Evolutionary conservation across 495 filamentous ascomycete species (phyloP).

Genomic region (Podospora comata): DNA sequence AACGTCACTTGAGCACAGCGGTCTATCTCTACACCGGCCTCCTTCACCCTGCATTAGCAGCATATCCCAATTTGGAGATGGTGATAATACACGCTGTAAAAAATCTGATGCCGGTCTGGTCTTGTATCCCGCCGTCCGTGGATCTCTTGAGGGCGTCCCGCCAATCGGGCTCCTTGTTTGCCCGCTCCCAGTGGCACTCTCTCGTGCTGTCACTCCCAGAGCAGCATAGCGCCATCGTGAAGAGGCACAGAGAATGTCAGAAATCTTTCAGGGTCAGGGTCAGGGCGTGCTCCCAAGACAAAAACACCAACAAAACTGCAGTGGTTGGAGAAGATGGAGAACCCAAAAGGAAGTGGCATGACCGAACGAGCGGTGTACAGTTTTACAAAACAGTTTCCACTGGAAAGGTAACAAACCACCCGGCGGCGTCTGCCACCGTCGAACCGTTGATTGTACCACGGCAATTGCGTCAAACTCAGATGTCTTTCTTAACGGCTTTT

Average conservation of each 20-base stretch:
- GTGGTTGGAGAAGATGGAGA: too few species aligned
- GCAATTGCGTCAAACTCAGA: background rate
- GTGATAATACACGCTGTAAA: background rate
- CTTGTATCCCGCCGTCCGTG: background rate
- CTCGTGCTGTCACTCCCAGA: slow-evolving; percentile 1
- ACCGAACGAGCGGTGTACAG: background rate
- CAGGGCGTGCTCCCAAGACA: background rate
- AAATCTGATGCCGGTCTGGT: background rate
- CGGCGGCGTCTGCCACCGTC: background rate
- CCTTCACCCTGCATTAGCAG: background rate
- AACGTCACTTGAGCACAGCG: too few species aligned
- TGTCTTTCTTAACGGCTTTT: background rate
- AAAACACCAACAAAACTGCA: background rate
- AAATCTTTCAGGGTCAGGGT: background rate
- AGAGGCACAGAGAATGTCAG: background rate
- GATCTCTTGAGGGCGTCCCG: background rate
- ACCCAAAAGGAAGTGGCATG: background rate
- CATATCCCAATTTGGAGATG: background rate
- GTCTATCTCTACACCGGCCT: background rate
- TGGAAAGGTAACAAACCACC: background rate
- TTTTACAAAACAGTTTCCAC: background rate
- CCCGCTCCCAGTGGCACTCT: background rate
- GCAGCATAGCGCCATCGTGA: slow-evolving; percentile 4
- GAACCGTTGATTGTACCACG: background rate
- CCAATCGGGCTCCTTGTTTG: background rate